Conservation (phyloP, 192 early-diverging fungal species). For the Backusella mclennaniae region DNA sequence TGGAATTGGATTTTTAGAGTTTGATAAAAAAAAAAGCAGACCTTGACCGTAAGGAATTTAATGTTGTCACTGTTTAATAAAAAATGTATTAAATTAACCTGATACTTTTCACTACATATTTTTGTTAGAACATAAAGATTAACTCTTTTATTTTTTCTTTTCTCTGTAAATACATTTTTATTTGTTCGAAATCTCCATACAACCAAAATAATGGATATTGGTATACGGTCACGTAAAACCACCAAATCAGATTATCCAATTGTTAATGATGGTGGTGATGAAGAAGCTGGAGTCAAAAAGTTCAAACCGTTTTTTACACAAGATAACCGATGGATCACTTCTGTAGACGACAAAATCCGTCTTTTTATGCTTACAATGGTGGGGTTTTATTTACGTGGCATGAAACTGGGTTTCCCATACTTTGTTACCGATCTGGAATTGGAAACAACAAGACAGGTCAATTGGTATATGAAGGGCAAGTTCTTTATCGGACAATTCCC, state of each 20-base stretch:
- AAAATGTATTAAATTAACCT: neutral
- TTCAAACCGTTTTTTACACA: neutral
- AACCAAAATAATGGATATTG: neutral
- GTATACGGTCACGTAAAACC: neutral
- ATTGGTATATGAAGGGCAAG: constrained; percentile 28
- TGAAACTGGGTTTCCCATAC: neutral
- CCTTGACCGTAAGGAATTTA: neutral
- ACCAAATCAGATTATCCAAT: neutral
- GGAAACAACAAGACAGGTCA: constrained; percentile 12
- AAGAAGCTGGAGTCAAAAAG: neutral
- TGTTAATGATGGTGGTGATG: neutral
- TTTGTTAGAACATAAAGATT: neutral
- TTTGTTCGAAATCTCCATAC: neutral
- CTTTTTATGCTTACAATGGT: neutral
- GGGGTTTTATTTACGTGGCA: neutral
- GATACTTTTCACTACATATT: neutral
- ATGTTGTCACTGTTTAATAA: neutral
- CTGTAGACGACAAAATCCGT: neutral
- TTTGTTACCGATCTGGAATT: constrained; percentile 11
- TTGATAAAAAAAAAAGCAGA: neutral
- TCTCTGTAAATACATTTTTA: neutral
- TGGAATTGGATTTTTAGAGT: neutral
- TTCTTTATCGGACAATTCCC: constrained; percentile 30
- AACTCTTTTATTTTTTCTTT: neutral
- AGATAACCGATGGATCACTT: neutral